Percentiles rank a stretch among this genome's conserved stretches.
Evolutionary conservation across 768 basidiomycete species (phyloP).

Genomic region (Harrya chromipes): DNA sequence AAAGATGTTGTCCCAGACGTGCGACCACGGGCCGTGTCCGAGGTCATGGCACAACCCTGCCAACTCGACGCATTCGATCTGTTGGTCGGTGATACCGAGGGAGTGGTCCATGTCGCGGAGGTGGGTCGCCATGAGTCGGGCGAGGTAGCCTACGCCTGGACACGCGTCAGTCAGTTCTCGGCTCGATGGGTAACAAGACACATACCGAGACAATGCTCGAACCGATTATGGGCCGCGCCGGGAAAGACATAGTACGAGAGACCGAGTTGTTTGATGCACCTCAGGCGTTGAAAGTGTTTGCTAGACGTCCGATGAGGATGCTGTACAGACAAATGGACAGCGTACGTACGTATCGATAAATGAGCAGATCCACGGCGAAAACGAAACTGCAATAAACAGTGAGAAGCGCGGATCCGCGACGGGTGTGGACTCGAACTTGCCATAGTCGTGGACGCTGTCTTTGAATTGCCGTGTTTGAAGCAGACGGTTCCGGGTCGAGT

Average conservation of each 20-base stretch:
- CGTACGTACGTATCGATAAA: slow-evolving; percentile 65
- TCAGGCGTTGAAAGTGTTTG: slow-evolving; percentile 72
- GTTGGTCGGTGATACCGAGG: slow-evolving; percentile 64
- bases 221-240: slow-evolving; percentile 75
- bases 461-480: slow-evolving; percentile 30
- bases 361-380: slow-evolving; percentile 37
- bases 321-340: background rate
- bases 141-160: slow-evolving; percentile 72
- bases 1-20: slow-evolving; percentile 76
- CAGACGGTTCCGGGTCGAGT: slow-evolving; percentile 2
- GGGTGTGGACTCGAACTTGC: slow-evolving; percentile 19
- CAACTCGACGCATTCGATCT: slow-evolving; percentile 73
- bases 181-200: slow-evolving; percentile 5
- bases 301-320: slow-evolving; percentile 32
- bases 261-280: slow-evolving; percentile 78
- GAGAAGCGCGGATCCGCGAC: background rate
- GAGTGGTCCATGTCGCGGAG: slow-evolving; percentile 56
- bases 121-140: slow-evolving; percentile 58
- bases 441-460: slow-evolving; percentile 42
- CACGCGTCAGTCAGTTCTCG: background rate
- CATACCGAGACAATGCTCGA: slow-evolving; percentile 84
- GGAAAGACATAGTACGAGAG: slow-evolving; percentile 75
- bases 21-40: slow-evolving; percentile 84
- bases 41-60: slow-evolving; percentile 85
- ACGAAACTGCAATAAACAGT: slow-evolving; percentile 14